These are phyloP conservation scores for Gremmenia infestans DNA, from an alignment of 2,329 filamentous ascomycete genomes.

Conservation along the genomic window DNA sequence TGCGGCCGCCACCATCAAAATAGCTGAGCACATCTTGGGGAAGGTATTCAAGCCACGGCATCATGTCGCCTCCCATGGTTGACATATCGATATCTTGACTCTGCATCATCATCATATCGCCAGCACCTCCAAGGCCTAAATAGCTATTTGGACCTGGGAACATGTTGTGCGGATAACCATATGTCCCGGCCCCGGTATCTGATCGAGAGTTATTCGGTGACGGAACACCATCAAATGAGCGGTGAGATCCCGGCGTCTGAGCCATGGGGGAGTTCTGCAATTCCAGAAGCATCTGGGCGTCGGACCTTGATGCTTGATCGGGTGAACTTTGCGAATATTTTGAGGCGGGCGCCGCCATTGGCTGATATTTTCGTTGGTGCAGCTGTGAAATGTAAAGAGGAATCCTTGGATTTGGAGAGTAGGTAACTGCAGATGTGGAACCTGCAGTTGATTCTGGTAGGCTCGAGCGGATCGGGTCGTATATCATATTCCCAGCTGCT, in stretches of 20 bases:
- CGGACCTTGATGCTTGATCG: slow-evolving; percentile 37
- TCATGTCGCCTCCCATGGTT: slow-evolving; percentile 61
- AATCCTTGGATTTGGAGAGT: slow-evolving; percentile 15
- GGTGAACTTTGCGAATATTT: slow-evolving; percentile 30
- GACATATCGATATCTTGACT: slow-evolving; percentile 74
- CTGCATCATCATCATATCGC: slow-evolving; percentile 67
- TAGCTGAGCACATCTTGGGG: slow-evolving; percentile 60
- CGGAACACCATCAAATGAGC: slow-evolving; percentile 14
- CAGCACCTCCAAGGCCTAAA: slow-evolving; percentile 24
- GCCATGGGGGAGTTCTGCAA: slow-evolving; percentile 39
- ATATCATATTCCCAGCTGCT: slow-evolving; percentile 54
- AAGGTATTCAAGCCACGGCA: slow-evolving; percentile 72
- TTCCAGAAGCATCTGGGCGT: slow-evolving; percentile 44
- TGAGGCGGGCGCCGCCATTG: slow-evolving; percentile 29
- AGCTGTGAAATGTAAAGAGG: slow-evolving; percentile 40
- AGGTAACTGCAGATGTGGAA: slow-evolving; percentile 42
- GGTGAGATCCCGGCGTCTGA: slow-evolving; percentile 15
- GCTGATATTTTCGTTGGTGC: slow-evolving; percentile 13
- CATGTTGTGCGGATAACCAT: slow-evolving; percentile 13
- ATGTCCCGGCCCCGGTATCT: not conserved
- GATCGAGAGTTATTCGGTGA: slow-evolving; percentile 10
- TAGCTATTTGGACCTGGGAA: slow-evolving; percentile 14
- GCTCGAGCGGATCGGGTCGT: slow-evolving; percentile 54
- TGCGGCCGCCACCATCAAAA: slow-evolving; percentile 35
- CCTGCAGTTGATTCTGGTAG: slow-evolving; percentile 41